phyloP scores from a whole-genome alignment of 2,329 filamentous ascomycete genomes.

The Trichophyton rubrum region DNA sequence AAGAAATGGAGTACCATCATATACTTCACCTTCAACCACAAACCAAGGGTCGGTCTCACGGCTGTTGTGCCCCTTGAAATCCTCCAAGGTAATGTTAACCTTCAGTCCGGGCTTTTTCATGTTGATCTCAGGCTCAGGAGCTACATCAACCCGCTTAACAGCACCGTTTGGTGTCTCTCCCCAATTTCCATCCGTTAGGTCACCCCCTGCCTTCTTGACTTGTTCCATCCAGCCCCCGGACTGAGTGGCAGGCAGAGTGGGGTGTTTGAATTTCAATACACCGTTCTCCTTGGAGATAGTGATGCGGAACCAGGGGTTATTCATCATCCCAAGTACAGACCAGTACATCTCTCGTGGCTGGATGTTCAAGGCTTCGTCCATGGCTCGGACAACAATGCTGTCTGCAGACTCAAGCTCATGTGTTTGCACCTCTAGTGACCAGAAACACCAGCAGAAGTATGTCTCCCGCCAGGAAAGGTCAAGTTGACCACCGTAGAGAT shows the following conservation, averaged over 20 bases:
- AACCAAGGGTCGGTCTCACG: conserved; percentile 64
- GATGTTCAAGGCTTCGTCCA: conserved; percentile 80
- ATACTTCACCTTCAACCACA: conserved; percentile 75
- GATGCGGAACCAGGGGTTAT: conserved; percentile 85
- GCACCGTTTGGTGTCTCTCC: conserved; percentile 47
- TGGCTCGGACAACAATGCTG: conserved; percentile 69
- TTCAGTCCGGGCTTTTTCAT: conserved; percentile 62
- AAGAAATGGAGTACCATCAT: conserved; percentile 70
- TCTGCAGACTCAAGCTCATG: conserved; percentile 49
- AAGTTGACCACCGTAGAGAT: conserved; percentile 60
- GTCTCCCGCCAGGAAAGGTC: conserved; percentile 74
- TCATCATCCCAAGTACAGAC: conserved; percentile 95
- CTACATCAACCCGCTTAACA: conserved; percentile 20
- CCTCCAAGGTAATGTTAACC: conserved; percentile 53
- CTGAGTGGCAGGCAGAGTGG: conserved; percentile 65
- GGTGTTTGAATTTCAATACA: conserved; percentile 68
- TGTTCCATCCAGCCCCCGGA: conserved; percentile 88
- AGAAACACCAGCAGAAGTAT: conserved; percentile 88
- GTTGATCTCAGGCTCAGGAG: conserved; percentile 53
- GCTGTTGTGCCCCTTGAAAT: conserved; percentile 55
- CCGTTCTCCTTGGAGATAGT: conserved; percentile 57
- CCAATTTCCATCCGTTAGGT: conserved; percentile 73
- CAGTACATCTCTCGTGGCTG: conserved; percentile 94
- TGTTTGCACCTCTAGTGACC: conserved; percentile 58
- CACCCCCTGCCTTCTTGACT: conserved; percentile 69